Conservation (phyloP, 1,284 basidiomycete genomes). For the Phellinidium pouzarii region DNA sequence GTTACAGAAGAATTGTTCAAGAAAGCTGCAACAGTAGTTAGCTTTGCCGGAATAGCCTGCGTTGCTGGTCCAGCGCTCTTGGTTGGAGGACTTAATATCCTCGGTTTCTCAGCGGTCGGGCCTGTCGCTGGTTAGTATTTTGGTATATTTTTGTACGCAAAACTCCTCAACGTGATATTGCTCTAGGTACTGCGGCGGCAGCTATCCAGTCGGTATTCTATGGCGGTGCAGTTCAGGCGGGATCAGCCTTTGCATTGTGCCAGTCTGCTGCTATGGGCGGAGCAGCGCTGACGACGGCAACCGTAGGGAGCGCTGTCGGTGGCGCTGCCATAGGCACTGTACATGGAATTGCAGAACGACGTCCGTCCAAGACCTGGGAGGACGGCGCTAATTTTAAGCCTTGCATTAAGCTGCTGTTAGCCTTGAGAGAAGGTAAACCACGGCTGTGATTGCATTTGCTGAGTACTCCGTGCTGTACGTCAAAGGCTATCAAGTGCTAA, state of each 20-base stretch:
- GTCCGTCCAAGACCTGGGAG: neutral
- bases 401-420: neutral
- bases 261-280: slow-evolving; percentile 5
- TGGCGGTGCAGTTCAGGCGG: slow-evolving; percentile 3
- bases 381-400: neutral
- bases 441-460: too few relatives aligned
- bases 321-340: neutral
- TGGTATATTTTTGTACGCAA: neutral
- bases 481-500: too few relatives aligned
- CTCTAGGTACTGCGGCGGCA: slow-evolving; percentile 2
- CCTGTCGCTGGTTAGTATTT: slow-evolving; percentile 2
- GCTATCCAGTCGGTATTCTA: slow-evolving; percentile 2
- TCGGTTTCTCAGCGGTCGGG: slow-evolving; percentile 6
- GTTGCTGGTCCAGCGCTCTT: neutral
- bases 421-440: neutral
- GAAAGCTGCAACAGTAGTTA: neutral
- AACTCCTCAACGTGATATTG: neutral
- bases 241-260: slow-evolving; percentile 1
- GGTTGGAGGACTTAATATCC: neutral
- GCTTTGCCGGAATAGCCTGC: neutral
- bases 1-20: neutral
- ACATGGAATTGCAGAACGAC: neutral
- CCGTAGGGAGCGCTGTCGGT: neutral
- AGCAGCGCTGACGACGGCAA: neutral
- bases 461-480: too few relatives aligned